Base-by-base conservation (phyloP, 441 rosid genomes). In the Croton laevigatus region DNA sequence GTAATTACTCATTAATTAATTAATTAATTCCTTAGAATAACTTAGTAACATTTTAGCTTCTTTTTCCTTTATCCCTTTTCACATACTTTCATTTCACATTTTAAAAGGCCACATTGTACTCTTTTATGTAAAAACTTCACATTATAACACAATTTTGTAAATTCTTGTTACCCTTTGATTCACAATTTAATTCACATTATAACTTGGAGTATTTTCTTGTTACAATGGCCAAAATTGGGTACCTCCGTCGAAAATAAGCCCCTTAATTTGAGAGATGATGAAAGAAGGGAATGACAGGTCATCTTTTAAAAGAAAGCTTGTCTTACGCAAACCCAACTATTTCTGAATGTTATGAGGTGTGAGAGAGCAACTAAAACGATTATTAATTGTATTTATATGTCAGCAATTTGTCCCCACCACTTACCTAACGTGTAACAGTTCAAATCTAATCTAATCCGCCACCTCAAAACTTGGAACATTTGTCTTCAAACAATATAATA, bases 301-400 rank as follows among this genome's bases (percentile, higher is more conserved):
- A 55, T 48, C 36, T 49, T 1, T 23, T 40, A 3, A 32, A 80
- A 68, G 44, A 67, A 65, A 55, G 65, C 59, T 44, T 64, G 67
- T 38, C 49, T 65, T 36, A 46, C 64, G 58, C 59, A 34, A 71
- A 54, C 63, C 69, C 75, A 65, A 57, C 70, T 65, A 44, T 23
- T 57, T 58, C 48, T 34, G 59, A 72, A 8, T 17, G 64, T 17
- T 57, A 32, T 54, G 57, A 42, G n/a, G 37, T 45, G 36, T 23
- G 36, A 62, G 62, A 4, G 37, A 59, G n/a, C n/a, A 48, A 19
- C 0, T 38, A 38, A 38, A 37, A 38, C 52, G 8, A 38, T 10
- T 51, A 51, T 10, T 22, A 3, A 54, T 8, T 6, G 6, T 19
- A 54, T 9, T 55, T 19, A 53, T 23, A 44, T 54, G 62, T 42